Conservation (phyloP, 306 rosid genomes). For the Pachyrhizus erosus region DNA sequence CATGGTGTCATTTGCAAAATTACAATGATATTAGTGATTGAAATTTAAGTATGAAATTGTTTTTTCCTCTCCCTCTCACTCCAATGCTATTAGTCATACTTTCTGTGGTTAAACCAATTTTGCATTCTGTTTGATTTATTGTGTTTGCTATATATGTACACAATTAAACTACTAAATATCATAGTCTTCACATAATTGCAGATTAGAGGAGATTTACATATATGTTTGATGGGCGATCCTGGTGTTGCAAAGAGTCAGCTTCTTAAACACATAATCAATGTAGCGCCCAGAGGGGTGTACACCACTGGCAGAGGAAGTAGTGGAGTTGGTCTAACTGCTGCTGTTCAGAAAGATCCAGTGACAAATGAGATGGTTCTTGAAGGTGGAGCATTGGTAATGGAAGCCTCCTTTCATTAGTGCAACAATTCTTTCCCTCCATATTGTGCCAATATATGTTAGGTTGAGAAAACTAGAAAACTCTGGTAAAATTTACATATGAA, state of each 20-base stretch:
- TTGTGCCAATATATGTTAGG: conserved; percentile 16
- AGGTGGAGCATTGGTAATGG: conserved; percentile 98
- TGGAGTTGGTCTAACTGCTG: conserved; percentile 99
- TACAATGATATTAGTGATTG: background rate
- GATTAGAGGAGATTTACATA: conserved; percentile 98
- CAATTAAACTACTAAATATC: background rate
- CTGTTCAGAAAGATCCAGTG: conserved; percentile 98
- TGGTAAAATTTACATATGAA: background rate
- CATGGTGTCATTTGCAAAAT: conserved; percentile 2
- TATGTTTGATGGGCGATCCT: conserved; percentile 99
- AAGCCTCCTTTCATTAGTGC: conserved; percentile 25
- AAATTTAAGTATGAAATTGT: background rate
- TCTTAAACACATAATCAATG: conserved; percentile 91
- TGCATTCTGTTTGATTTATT: conserved; percentile 11
- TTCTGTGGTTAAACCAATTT: conserved; percentile 2
- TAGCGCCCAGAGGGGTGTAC: conserved; percentile 97
- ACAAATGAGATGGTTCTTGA: conserved; percentile 98
- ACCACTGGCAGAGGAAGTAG: conserved; percentile 99
- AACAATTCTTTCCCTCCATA: conserved; percentile 11
- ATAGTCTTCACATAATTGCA: conserved; percentile 48
- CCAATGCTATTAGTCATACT: background rate
- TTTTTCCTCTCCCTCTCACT: conserved; percentile 3
- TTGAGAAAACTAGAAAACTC: conserved; percentile 19
- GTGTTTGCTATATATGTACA: background rate
- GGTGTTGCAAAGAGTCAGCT: conserved; percentile 99